phyloP scores from a whole-genome alignment of 2,329 filamentous ascomycete species.

The Penicillium sp. region DNA sequence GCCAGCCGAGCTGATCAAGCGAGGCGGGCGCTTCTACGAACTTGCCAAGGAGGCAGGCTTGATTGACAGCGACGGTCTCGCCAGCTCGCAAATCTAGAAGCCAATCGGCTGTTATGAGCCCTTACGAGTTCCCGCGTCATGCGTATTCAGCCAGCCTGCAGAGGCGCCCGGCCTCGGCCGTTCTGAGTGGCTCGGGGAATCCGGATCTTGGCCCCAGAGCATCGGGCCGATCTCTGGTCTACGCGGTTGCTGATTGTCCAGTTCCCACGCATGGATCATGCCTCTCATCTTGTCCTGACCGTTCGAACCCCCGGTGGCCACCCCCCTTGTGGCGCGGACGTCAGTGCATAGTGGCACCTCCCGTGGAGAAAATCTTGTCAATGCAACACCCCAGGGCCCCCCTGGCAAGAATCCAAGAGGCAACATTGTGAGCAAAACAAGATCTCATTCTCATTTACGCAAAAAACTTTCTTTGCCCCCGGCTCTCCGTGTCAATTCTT shows the following conservation, averaged over 20 bases:
- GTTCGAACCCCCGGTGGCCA: conserved; percentile 5
- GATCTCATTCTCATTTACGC: neutral
- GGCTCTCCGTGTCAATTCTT: conserved; percentile 1
- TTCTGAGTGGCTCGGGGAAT: conserved; percentile 20
- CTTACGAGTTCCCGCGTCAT: conserved; percentile 5
- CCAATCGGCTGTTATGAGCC: conserved; percentile 10
- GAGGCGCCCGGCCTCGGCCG: conserved; percentile 7
- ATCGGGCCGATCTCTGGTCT: conserved; percentile 14
- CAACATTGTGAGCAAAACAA: conserved; percentile 2
- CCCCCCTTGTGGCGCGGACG: conserved; percentile 14
- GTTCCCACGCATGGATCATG: conserved; percentile 16
- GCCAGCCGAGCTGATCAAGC: conserved; percentile 71
- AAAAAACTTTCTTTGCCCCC: neutral
- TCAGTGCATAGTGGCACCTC: conserved; percentile 19
- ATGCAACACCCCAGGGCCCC: conserved; percentile 8
- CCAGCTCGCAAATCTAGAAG: conserved; percentile 19
- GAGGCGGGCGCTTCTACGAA: conserved; percentile 79
- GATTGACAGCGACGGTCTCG: conserved; percentile 47
- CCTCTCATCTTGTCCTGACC: conserved; percentile 6
- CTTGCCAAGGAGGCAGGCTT: conserved; percentile 89
- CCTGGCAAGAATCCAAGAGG: conserved; percentile 8
- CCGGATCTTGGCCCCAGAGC: conserved; percentile 7
- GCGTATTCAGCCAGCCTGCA: conserved; percentile 10
- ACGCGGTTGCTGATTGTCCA: conserved; percentile 12
- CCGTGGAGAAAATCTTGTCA: conserved; percentile 10